Base-by-base conservation (phyloP, 2,329 filamentous ascomycete genomes). In the Arthrobotrys sphaeroides region DNA sequence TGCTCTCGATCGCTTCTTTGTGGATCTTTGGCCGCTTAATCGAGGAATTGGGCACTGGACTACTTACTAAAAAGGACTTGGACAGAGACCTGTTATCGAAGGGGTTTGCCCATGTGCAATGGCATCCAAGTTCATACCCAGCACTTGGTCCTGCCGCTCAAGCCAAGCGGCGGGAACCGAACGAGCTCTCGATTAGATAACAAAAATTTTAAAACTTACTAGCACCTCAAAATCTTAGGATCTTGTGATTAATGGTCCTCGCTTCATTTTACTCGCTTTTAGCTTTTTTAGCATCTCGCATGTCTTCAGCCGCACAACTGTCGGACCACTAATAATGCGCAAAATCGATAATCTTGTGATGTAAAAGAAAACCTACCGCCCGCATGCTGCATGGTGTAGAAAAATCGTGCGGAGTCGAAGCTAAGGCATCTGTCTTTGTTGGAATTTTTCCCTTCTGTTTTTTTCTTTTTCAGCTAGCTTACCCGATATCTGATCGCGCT, bases 121-220 rank as follows among this genome's bases (percentile, higher is more conserved):
- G n/a, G n/a, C n/a, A n/a, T n/a, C n/a, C n/a, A n/a, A n/a, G n/a
- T n/a, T n/a, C n/a, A n/a, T n/a, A n/a, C n/a, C n/a, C n/a, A n/a
- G n/a, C 28, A 5, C 10, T 10, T 33, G 28, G 28, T 10, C 10
- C 28, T 36, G 18, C 49, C 16, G 47, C 28, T 16, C 4, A 55
- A 38, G 49, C 49, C 31, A 55, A 55, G 49, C 18, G 4, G 18
- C 20, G 20, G 28, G 12, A 47, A n/a, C 28, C 16, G n/a, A 53
- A 33, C 18, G 49, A 36, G 49, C 49, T 55, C 49, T 55, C 18
- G 49, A 55, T 55, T 55, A 55, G 49, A 55, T 53, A 53, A 53
- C 28, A 33, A 33, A 53, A 53, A 53, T 55, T 13, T n/a, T 36
- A 13, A 55, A 55, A 55, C 28, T 36, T 38, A 22, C 49, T 22